Evolutionary conservation across 768 basidiomycete genomes (phyloP).

Genomic region (Suillus occidentalis): DNA sequence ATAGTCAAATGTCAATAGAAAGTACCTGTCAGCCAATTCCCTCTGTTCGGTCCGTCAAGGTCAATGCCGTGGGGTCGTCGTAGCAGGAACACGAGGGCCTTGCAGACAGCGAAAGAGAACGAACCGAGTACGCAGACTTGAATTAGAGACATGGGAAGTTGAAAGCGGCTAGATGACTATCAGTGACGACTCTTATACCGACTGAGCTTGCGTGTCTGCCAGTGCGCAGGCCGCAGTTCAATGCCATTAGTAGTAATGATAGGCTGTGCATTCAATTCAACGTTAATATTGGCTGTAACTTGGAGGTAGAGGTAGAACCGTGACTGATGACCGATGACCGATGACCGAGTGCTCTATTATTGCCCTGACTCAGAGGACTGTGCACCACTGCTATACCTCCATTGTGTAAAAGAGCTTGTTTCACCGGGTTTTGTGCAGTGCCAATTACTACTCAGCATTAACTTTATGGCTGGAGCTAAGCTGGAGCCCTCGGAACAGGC

Average conservation of each 20-base stretch:
- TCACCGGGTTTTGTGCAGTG: too few species aligned
- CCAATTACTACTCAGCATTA: too few species aligned
- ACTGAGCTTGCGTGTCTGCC: neutral
- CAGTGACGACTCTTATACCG: neutral
- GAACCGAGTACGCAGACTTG: neutral
- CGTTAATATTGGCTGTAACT: neutral
- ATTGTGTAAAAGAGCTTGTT: too few species aligned
- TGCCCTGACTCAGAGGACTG: too few species aligned
- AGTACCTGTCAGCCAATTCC: neutral
- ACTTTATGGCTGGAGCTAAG: too few species aligned
- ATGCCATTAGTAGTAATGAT: neutral
- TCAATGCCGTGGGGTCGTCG: neutral
- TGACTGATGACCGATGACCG: too few species aligned
- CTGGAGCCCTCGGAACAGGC: too few species aligned
- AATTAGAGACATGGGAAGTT: neutral
- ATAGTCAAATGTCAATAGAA: neutral
- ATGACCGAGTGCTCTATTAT: too few species aligned
- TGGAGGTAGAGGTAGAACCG: too few species aligned
- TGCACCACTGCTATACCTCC: too few species aligned
- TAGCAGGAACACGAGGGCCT: neutral
- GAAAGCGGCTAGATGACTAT: neutral
- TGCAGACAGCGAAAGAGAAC: neutral
- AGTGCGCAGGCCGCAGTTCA: neutral
- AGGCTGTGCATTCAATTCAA: neutral
- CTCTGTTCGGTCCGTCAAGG: neutral